Evolutionary conservation across 2,329 filamentous ascomycete species (phyloP), one percentile per base, ranked within the genome.

Genomic region (Ceratocystis harringtonii): DNA sequence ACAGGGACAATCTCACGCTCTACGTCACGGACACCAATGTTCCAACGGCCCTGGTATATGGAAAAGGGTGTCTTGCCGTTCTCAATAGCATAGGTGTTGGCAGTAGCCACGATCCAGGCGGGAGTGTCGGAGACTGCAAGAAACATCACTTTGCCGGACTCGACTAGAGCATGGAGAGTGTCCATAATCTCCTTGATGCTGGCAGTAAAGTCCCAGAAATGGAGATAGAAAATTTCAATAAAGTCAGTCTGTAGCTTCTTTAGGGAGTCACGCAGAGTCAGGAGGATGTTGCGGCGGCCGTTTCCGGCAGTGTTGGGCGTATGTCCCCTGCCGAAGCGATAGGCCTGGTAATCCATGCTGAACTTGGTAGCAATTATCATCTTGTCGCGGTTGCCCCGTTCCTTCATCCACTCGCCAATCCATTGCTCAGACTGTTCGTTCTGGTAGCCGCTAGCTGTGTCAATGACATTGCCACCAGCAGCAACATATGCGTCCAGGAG

Each of bases 381-480:
- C 60, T 77, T 72, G 70, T 84, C 81, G 0, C 84, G 78, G 69
- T 79, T 80, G 8, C 74, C 70, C n/a, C 78, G 77, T 1, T 69
- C 63, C 0, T 71, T 64, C 75, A 84, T 79, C 80, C 81, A 86
- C 69, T 84, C 80, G 19, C 83, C 83, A 19, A 86, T 70, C 78
- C 78, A 83, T 12, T 66, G 70, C 68, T 85, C 83, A 0, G 81
- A 84, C 70, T 85, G 74, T 63, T 81, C 82, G 67, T 79, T 69
- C 69, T 85, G 80, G 72, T 85, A 86, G 69, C 76, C 77, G 74
- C 80, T 82, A 69, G 81, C 74, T 0, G 83, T 87, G 72, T 88
- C 85, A 71, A 88, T 85, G 72, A 88, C 86, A 74, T 88, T 88
- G 15, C 85, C 85, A 3, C 84, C 84, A 0, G 78, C 75, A 17